Base-by-base conservation (phyloP, 805 yeast species). In the Starmerella stigmatis region DNA sequence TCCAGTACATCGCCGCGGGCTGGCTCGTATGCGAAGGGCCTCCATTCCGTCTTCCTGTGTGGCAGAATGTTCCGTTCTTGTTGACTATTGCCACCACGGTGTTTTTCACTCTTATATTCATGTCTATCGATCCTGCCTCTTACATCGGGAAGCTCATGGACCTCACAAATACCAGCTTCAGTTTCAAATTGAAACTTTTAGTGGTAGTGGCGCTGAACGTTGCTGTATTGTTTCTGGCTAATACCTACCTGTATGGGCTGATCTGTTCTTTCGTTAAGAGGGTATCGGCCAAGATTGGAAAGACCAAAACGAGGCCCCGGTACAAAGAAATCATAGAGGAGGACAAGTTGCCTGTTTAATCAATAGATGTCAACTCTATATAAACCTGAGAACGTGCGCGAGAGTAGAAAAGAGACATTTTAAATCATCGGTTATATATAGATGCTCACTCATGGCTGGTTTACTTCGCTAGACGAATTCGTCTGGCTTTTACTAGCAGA, bases 1-100 rank as follows among this genome's bases (percentile, higher is more conserved):
- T 83, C 67, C 97, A 92, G 67, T 92, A 92, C 62, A 81, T 94
- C 40, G 65, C 86, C 46, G 73, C 78, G 44, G 96, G 96, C 0
- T 65, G 85, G 25, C 75, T 86, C n/a, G 67, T 92, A 48, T 82
- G 94, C 16, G 83, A 76, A 11, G 98, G 99, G 0, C 88, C 92
- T 8, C 99, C 99, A 17, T 92, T 86, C 62, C 72, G 98, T 46
- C 81, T 84, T 58, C 79, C 88, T 1, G 74, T 80, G 54, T 62
- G 65, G 22, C 70, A 76, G 50, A 92, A 68, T 52, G 41, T 52
- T 10, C 94, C 94, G 6, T 89, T 86, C 60, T 66, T 92, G 42
- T 32, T 68, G 1, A 85, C 86, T 42, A 68, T 83, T 33, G 51
- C 67, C 0, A 48, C 67, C 1, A 74, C 94, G 0, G 45, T 72